Conservation (phyloP, 805 yeast genomes). For the Teunomyces cretensis region DNA sequence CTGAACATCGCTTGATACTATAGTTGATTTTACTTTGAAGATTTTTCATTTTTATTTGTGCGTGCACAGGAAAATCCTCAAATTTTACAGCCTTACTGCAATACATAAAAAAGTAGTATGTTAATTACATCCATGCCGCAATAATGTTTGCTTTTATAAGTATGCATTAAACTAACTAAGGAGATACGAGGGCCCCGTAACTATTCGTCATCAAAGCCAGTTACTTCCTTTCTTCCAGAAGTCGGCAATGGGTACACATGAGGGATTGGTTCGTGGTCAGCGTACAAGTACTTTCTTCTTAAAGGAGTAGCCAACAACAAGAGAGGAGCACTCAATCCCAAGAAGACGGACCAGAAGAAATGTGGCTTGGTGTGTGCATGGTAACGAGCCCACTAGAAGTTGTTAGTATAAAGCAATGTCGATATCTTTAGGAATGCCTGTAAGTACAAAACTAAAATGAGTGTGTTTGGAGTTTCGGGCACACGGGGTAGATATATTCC, state of each 20-base stretch:
- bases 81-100: not conserved
- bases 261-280: conserved; percentile 68
- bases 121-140: not conserved
- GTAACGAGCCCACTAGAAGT: conserved; percentile 64
- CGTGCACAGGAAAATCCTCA: not conserved
- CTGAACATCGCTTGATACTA: conserved; percentile 2
- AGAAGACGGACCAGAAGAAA: conserved; percentile 59
- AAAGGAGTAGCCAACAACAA: conserved; percentile 63
- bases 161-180: conserved; percentile 2
- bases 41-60: conserved; percentile 1
- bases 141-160: not conserved
- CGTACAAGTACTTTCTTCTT: conserved; percentile 66
- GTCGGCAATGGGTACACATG: conserved; percentile 56
- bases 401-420: conserved; percentile 12
- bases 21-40: not conserved
- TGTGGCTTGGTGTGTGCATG: conserved; percentile 78
- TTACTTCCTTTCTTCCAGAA: conserved; percentile 48
- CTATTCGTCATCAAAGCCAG: conserved; percentile 56
- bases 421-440: not conserved
- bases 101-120: not conserved
- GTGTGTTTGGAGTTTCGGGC: no score
- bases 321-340: conserved; percentile 69
- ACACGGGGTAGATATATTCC: no score
- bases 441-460: no score
- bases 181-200: not conserved